Evolutionary conservation across 2,329 filamentous ascomycete species (phyloP), one percentile per base, ranked within the genome.

Genomic region (Beauveria australis): DNA sequence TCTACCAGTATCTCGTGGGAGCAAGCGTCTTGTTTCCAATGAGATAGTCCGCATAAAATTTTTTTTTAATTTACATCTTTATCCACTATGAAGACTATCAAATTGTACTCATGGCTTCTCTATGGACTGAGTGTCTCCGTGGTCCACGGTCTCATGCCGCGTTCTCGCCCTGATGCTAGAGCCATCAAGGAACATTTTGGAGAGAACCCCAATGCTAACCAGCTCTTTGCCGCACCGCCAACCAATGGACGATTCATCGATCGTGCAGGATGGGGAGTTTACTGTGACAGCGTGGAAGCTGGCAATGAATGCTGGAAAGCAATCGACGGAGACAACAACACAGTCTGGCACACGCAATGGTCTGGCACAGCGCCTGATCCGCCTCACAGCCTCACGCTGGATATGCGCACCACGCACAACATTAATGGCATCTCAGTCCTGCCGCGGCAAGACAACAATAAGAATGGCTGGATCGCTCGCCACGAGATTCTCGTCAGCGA

Each of bases 371-470:
- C n/a, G 6, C 58, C 58, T 14, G 16, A 19, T 8, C 62, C 68
- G 12, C 69, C 70, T 6, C 71, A 73, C 52, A 67, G 66, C 55
- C 67, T 73, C 14, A 69, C 71, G 14, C 53, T 73, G n/a, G 70
- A 72, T 44, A 65, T 73, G 63, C 65, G 67, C 12, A 51, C 66
- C 19, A 43, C 47, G 28, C 65, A 65, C 51, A 65, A 69, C 33
- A 60, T 72, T 24, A 72, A 70, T 22, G 71, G 71, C 7, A 47
- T 73, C 22, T 68, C 69, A 1, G 69, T 69, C 44, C 65, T 67
- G 26, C 70, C 70, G 14, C 67, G 71, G 6, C 70, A 71, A 56
- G 67, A 69, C 55, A 60, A 59, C 16, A 65, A 55, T 47, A 56
- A 53, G 26, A 68, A 70, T 59, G 69, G 71, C 19, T 67, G 63